phyloP scores from a whole-genome alignment of 2,329 filamentous ascomycete genomes.

The Karstenula rhodostoma region DNA sequence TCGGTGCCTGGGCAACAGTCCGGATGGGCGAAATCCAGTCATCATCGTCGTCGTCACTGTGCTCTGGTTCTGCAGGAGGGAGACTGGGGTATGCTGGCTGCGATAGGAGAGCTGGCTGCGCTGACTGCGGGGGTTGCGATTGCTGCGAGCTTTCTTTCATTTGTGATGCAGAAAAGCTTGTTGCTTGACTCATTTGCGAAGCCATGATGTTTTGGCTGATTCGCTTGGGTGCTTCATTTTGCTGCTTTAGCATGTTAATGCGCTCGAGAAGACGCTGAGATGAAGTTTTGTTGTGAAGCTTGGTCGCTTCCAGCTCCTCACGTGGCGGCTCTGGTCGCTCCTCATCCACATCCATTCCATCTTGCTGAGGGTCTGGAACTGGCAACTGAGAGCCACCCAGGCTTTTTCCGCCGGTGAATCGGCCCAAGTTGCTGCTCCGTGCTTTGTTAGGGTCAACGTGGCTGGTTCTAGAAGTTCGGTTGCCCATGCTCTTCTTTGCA shows the following conservation, averaged over 20 bases:
- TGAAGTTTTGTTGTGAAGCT: slow-evolving; percentile 83
- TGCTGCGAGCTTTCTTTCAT: slow-evolving; percentile 42
- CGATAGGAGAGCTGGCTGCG: slow-evolving; percentile 34
- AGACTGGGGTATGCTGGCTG: slow-evolving; percentile 54
- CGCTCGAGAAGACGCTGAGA: slow-evolving; percentile 92
- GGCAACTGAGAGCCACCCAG: slow-evolving; percentile 60
- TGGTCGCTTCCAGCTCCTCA: slow-evolving; percentile 62
- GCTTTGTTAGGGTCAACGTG: slow-evolving; percentile 71
- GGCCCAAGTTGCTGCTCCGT: slow-evolving; percentile 77
- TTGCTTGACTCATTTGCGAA: slow-evolving; percentile 36
- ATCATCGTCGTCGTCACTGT: slow-evolving; percentile 49
- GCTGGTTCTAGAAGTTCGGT: slow-evolving; percentile 76
- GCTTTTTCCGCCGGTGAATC: slow-evolving; percentile 75
- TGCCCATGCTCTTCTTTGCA: slow-evolving; percentile 81
- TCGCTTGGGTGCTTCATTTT: slow-evolving; percentile 49
- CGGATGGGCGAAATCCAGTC: slow-evolving; percentile 67
- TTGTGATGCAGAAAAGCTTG: slow-evolving; percentile 46
- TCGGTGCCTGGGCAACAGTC: slow-evolving; percentile 42
- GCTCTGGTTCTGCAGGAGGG: slow-evolving; percentile 35
- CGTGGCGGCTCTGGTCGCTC: slow-evolving; percentile 46
- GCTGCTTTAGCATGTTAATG: slow-evolving; percentile 76
- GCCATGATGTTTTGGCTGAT: slow-evolving; percentile 49
- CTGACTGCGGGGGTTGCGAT: slow-evolving; percentile 22
- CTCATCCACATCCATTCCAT: slow-evolving; percentile 63
- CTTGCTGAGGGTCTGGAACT: slow-evolving; percentile 48